Conservation (phyloP, 169 alveolate genomes). For the Plasmodium adleri region DNA sequence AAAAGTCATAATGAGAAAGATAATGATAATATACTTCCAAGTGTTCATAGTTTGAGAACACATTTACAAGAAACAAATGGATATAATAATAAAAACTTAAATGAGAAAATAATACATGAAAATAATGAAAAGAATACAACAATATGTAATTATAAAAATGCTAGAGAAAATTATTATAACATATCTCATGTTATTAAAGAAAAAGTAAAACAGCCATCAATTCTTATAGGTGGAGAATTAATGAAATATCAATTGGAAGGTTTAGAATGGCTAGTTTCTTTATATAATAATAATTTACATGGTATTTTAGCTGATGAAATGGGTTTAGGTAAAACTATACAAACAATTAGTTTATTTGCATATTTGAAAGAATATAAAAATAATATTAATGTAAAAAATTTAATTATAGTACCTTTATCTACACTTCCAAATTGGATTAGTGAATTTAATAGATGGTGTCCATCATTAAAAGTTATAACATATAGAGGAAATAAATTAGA, state of each 20-base stretch:
- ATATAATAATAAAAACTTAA: background rate
- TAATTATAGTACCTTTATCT: constrained; percentile 97
- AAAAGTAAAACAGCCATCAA: constrained; percentile 91
- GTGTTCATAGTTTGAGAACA: too few relatives aligned
- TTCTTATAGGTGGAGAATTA: constrained; percentile 78
- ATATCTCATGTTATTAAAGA: constrained; percentile 94
- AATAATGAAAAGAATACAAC: background rate
- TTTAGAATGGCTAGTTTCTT: constrained; percentile 94
- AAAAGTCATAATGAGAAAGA: too few relatives aligned
- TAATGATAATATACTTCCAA: too few relatives aligned
- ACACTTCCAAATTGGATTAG: constrained; percentile 97
- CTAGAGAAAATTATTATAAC: constrained; percentile 87
- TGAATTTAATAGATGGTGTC: constrained; percentile 96
- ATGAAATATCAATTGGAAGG: constrained; percentile 95
- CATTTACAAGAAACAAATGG: background rate
- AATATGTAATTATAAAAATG: constrained; percentile 15
- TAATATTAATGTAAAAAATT: constrained; percentile 77
- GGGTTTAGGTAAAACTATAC: constrained; percentile 99
- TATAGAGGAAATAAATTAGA: constrained; percentile 96
- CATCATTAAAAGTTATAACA: constrained; percentile 94
- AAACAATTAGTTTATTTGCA: constrained; percentile 95
- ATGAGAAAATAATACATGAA: constrained; percentile 8
- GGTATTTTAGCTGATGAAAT: constrained; percentile 99
- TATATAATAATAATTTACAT: constrained; percentile 94
- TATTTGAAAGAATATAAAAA: constrained; percentile 92